These are phyloP conservation scores for Biscutella auriculata DNA, from an alignment of 441 rosid genomes.

Conservation along the genomic window DNA sequence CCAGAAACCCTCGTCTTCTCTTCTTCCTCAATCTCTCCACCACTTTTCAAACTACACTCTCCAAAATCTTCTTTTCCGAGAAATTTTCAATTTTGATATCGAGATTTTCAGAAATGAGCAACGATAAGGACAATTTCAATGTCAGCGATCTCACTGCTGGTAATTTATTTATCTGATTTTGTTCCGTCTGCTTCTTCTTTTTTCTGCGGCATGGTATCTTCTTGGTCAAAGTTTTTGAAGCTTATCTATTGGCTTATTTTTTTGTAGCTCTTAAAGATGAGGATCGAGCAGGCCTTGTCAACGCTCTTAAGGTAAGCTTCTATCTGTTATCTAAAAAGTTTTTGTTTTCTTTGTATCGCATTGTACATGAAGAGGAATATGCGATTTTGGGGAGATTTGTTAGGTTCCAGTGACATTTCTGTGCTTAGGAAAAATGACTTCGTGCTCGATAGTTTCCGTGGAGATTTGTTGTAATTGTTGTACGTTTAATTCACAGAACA, in stretches of 20 bases:
- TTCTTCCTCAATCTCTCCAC: conserved; percentile 11
- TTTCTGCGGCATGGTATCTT: not conserved
- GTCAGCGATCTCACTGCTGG: conserved; percentile 69
- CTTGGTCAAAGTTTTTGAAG: not conserved
- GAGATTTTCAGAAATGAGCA: conserved; percentile 36
- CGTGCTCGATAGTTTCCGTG: not conserved
- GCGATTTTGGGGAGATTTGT: not conserved
- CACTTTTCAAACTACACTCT: conserved; percentile 10
- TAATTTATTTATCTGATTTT: conserved; percentile 10
- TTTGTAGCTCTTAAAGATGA: conserved; percentile 52
- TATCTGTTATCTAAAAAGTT: not conserved
- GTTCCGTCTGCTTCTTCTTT: not conserved
- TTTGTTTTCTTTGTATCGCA: not conserved
- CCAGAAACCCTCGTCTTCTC: conserved; percentile 18
- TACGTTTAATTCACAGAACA: conserved; percentile 36
- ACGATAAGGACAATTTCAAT: conserved; percentile 45
- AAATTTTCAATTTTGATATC: not conserved
- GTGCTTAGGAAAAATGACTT: not conserved
- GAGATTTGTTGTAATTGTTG: not conserved
- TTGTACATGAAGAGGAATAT: not conserved
- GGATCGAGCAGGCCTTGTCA: conserved; percentile 70
- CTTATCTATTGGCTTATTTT: not conserved
- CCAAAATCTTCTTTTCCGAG: not conserved
- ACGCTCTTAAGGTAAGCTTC: conserved; percentile 53
- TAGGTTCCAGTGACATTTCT: not conserved